phyloP scores from a whole-genome alignment of 805 yeast species.

The Komagataella pseudopastoris region DNA sequence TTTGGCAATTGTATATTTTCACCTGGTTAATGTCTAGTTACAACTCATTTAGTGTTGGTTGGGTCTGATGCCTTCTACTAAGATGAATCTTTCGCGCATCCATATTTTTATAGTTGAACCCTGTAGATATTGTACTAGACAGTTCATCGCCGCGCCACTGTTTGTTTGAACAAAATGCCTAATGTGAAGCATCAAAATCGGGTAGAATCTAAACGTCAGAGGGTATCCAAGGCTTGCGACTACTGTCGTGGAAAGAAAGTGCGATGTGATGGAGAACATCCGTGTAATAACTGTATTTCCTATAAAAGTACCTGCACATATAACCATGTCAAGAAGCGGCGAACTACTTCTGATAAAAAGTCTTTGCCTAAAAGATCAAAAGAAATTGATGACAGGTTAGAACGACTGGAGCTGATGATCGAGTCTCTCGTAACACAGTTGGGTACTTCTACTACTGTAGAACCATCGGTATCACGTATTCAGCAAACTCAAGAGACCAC shows the following conservation, averaged over 20 bases:
- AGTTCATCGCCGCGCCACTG: background rate
- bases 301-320: constrained; percentile 22
- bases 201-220: constrained; percentile 11
- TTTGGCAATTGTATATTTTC: background rate
- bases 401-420: constrained; percentile 20
- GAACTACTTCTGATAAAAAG: constrained; percentile 3
- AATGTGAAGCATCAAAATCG: background rate
- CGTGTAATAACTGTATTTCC: constrained; percentile 26
- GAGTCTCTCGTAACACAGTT: constrained; percentile 12
- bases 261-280: constrained; percentile 33
- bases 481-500: background rate
- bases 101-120: background rate
- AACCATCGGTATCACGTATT: background rate
- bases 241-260: constrained; percentile 33
- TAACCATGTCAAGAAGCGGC: constrained; percentile 17
- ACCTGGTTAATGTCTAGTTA: background rate
- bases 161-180: background rate
- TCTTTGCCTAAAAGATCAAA: background rate
- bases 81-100: background rate
- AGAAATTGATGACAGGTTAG: constrained; percentile 15
- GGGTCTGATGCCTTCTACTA: background rate
- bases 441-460: background rate
- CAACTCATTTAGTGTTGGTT: background rate
- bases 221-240: constrained; percentile 35
- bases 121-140: background rate